Conservation (phyloP, 805 yeast genomes). For the Yarrowia sp. region DNA sequence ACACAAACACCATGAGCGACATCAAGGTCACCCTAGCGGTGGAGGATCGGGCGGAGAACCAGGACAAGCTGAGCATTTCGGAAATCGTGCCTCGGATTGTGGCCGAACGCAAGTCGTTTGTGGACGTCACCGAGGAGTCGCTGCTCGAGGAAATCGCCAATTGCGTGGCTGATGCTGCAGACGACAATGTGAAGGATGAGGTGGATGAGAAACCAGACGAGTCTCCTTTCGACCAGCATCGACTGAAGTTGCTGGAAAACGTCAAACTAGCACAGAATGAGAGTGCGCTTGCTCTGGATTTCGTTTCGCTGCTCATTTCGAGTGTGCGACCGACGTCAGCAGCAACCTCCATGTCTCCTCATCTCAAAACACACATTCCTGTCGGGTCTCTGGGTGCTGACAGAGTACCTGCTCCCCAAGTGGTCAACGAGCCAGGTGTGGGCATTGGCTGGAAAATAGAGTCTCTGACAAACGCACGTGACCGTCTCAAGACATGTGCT, state of each 20-base stretch:
- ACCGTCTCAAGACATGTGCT: slow-evolving; percentile 60
- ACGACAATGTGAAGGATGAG: slow-evolving; percentile 19
- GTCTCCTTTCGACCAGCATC: slow-evolving; percentile 44
- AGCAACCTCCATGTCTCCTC: slow-evolving; percentile 86
- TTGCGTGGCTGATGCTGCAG: slow-evolving; percentile 41
- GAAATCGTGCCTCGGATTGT: slow-evolving; percentile 64
- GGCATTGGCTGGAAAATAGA: slow-evolving; percentile 87
- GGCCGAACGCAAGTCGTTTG: slow-evolving; percentile 65
- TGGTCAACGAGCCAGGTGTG: slow-evolving; percentile 51
- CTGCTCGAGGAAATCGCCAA: slow-evolving; percentile 56
- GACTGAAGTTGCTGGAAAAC: slow-evolving; percentile 44
- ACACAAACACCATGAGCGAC: slow-evolving; percentile 20
- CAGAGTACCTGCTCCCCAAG: slow-evolving; percentile 43
- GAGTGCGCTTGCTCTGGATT: slow-evolving; percentile 84
- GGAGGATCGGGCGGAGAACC: slow-evolving; percentile 36
- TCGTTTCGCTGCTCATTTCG: slow-evolving; percentile 81
- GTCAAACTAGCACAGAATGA: slow-evolving; percentile 77
- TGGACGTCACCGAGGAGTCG: slow-evolving; percentile 63
- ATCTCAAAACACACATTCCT: slow-evolving; percentile 73
- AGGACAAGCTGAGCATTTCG: slow-evolving; percentile 44
- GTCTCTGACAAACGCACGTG: slow-evolving; percentile 64
- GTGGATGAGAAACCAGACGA: slow-evolving; percentile 41
- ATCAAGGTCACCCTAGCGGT: slow-evolving; percentile 36
- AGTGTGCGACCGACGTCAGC: slow-evolving; percentile 86
- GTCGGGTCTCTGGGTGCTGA: slow-evolving; percentile 68